A percentile compares a stretch with the other conserved stretches of the same genome.
Conservation (phyloP, 768 basidiomycete genomes). For the Tulasnella sp. region DNA sequence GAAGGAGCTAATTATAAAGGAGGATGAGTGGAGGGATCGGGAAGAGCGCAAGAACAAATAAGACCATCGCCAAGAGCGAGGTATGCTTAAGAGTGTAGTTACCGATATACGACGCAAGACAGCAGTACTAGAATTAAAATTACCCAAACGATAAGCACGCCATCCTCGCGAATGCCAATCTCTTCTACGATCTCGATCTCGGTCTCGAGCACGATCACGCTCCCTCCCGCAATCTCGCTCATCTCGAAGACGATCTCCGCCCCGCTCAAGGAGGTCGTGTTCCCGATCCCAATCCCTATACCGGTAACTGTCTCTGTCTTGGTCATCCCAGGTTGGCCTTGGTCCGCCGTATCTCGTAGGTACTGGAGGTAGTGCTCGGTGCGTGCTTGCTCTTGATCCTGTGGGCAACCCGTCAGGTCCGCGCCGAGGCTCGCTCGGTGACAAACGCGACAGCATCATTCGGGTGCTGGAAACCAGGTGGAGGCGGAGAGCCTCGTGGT, state of each 20-base stretch:
- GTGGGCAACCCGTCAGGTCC: neutral
- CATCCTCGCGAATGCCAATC: neutral
- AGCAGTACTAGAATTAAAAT: neutral
- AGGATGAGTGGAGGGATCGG: too few species aligned
- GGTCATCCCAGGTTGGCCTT: neutral
- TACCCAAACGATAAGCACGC: neutral
- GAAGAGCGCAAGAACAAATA: too few species aligned
- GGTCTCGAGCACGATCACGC: neutral
- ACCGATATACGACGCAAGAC: neutral
- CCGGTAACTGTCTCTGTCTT: neutral
- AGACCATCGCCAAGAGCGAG: too few species aligned
- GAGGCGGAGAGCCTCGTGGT: neutral
- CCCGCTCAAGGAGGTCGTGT: neutral
- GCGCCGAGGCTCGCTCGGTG: slow-evolving; percentile 6
- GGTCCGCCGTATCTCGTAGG: neutral
- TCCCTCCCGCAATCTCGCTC: neutral
- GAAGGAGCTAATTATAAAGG: too few species aligned
- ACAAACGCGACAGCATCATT: neutral
- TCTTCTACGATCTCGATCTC: neutral
- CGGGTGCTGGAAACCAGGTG: neutral
- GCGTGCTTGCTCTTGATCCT: neutral
- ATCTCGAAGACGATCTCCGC: neutral
- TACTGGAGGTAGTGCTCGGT: neutral
- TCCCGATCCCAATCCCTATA: neutral
- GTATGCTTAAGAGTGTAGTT: too few species aligned